phyloP scores from a whole-genome alignment of 306 rosid genomes.

The Vigna mungo region DNA sequence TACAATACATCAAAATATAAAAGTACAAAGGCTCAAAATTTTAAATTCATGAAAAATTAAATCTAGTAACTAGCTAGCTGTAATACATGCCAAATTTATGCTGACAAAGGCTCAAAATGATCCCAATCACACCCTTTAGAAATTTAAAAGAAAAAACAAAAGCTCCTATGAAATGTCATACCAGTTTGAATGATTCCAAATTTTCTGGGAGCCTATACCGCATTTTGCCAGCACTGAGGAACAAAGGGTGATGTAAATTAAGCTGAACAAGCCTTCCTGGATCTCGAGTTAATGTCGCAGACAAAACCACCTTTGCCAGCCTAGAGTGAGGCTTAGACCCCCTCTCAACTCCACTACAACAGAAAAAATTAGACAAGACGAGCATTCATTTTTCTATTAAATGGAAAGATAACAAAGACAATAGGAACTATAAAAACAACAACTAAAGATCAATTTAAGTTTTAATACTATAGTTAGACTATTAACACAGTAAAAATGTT shows the following conservation, averaged over 20 bases:
- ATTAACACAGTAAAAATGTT: slow-evolving; percentile 13
- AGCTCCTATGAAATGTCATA: slow-evolving; percentile 46
- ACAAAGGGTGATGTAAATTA: slow-evolving; percentile 79
- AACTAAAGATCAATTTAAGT: slow-evolving; percentile 6
- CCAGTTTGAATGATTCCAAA: slow-evolving; percentile 79
- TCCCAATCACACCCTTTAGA: background rate
- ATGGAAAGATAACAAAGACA: slow-evolving; percentile 4
- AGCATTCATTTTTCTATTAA: slow-evolving; percentile 3
- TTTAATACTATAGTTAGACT: slow-evolving; percentile 2
- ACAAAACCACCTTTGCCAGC: slow-evolving; percentile 88
- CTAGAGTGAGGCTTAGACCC: slow-evolving; percentile 80
- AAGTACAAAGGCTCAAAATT: slow-evolving; percentile 24
- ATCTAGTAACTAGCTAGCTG: background rate
- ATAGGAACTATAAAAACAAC: background rate
- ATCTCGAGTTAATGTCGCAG: slow-evolving; percentile 88
- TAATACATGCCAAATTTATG: background rate
- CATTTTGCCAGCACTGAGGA: slow-evolving; percentile 79
- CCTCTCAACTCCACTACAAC: slow-evolving; percentile 90
- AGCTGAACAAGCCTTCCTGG: slow-evolving; percentile 91
- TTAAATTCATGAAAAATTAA: background rate
- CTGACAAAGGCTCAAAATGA: background rate
- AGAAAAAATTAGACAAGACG: background rate
- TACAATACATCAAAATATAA: slow-evolving; percentile 43
- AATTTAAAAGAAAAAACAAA: background rate
- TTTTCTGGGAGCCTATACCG: slow-evolving; percentile 87